Percentiles rank a stretch among this genome's conserved stretches.
phyloP scores from a whole-genome alignment of 148 eudicot genomes.

The Fagopyrum esculentum region DNA sequence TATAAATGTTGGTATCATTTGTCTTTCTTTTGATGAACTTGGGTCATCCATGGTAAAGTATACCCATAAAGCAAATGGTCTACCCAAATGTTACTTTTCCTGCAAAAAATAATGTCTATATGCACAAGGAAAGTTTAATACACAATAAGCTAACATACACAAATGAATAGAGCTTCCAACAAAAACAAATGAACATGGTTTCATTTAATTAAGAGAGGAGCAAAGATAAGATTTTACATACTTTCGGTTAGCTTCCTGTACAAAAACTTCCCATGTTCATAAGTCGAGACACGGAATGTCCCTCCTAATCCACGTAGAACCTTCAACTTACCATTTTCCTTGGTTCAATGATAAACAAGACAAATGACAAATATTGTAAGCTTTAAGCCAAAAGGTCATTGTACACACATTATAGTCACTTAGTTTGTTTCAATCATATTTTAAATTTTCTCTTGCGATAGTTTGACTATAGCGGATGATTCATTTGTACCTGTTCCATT shows the following conservation, averaged over 20 bases:
- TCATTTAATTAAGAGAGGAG: not conserved
- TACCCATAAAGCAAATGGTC: slow-evolving; percentile 91
- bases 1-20: too few species aligned
- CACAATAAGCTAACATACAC: not conserved
- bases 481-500: too few species aligned
- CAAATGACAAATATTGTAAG: not conserved
- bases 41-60: slow-evolving; percentile 93
- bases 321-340: slow-evolving; percentile 42
- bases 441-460: too few species aligned
- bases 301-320: slow-evolving; percentile 84
- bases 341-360: slow-evolving; percentile 15
- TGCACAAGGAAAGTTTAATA: not conserved
- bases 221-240: not conserved
- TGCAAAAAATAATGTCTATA: slow-evolving; percentile 10
- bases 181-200: not conserved
- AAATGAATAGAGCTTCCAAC: not conserved
- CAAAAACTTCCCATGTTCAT: slow-evolving; percentile 63
- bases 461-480: too few species aligned
- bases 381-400: too few species aligned
- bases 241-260: not conserved
- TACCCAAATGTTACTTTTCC: slow-evolving; percentile 77
- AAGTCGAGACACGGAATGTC: slow-evolving; percentile 88
- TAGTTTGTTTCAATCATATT: too few species aligned
- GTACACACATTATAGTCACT: too few species aligned
- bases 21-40: slow-evolving; percentile 31